A percentile compares a stretch with the other conserved stretches of the same genome.
These are phyloP conservation scores for Puccinia novopanici DNA, from an alignment of 1,284 basidiomycete species.

Conservation along the genomic window DNA sequence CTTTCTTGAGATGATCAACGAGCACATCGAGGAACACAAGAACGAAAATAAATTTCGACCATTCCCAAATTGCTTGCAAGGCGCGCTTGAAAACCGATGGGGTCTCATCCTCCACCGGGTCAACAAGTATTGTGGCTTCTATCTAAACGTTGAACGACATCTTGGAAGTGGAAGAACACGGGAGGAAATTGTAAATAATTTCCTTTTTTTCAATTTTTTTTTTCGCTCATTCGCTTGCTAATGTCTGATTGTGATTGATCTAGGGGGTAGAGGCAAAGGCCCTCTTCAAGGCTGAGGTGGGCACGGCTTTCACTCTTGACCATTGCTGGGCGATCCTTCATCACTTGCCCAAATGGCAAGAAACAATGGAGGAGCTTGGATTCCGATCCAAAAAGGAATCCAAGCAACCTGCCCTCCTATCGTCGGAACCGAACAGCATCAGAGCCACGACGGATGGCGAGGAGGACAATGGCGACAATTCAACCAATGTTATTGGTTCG, in stretches of 20 bases:
- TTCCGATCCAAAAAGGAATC: background rate
- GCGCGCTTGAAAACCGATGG: conserved; percentile 1
- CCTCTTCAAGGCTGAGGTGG: background rate
- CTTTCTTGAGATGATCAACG: no score
- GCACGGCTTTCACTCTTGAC: background rate
- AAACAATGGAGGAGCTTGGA: background rate
- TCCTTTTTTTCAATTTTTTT: no score
- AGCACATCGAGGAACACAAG: no score
- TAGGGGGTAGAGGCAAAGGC: conserved; percentile 15
- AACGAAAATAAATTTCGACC: no score
- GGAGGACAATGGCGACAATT: background rate
- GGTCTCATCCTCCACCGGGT: background rate
- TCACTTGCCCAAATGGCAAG: conserved; percentile 21
- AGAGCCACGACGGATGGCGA: background rate
- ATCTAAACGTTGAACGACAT: background rate
- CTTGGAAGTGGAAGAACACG: conserved; percentile 3
- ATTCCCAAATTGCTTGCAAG: no score
- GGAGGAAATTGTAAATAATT: conserved; percentile 8
- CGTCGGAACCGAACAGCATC: background rate
- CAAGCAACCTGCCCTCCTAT: background rate
- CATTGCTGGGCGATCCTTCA: background rate
- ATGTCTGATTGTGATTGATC: no score
- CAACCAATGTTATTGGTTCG: background rate
- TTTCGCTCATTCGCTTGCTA: no score
- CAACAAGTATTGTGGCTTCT: no score